These are phyloP conservation scores for Ascochyta pisi DNA, from an alignment of 2,329 filamentous ascomycete genomes.

Conservation along the genomic window DNA sequence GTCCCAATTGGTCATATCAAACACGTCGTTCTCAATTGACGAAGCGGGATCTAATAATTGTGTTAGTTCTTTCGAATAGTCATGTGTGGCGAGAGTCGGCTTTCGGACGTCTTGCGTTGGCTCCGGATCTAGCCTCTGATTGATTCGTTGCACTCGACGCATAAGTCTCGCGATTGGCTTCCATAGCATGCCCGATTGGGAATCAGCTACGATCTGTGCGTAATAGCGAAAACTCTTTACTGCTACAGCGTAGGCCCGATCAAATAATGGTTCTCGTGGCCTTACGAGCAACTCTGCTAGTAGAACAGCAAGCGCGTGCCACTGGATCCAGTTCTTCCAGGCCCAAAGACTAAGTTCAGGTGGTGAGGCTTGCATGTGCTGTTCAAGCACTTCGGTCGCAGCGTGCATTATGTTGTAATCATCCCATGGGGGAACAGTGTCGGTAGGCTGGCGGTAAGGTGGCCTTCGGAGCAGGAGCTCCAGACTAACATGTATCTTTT, in stretches of 20 bases:
- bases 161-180: constrained; percentile 23
- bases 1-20: no score
- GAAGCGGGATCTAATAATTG: no score
- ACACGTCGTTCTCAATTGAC: no score
- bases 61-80: no score
- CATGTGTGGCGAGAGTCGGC: no score
- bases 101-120: not conserved
- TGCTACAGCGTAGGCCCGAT: constrained; percentile 10
- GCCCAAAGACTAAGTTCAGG: constrained; percentile 16
- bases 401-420: constrained; percentile 9
- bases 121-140: not conserved
- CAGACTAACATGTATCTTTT: constrained; percentile 8
- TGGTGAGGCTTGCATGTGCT: constrained; percentile 3
- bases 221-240: constrained; percentile 9
- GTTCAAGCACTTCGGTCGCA: constrained; percentile 14
- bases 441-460: constrained; percentile 4
- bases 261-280: not conserved
- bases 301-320: constrained; percentile 23
- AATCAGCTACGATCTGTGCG: constrained; percentile 17
- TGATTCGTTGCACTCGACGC: constrained; percentile 10
- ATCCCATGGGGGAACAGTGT: constrained; percentile 16
- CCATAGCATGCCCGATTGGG: constrained; percentile 20
- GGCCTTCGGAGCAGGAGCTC: constrained; percentile 16
- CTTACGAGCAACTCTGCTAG: constrained; percentile 15
- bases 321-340: constrained; percentile 26